Evolutionary conservation across 2,329 filamentous ascomycete genomes (phyloP).

Genomic region (Ambrosiella cleistominuta): DNA sequence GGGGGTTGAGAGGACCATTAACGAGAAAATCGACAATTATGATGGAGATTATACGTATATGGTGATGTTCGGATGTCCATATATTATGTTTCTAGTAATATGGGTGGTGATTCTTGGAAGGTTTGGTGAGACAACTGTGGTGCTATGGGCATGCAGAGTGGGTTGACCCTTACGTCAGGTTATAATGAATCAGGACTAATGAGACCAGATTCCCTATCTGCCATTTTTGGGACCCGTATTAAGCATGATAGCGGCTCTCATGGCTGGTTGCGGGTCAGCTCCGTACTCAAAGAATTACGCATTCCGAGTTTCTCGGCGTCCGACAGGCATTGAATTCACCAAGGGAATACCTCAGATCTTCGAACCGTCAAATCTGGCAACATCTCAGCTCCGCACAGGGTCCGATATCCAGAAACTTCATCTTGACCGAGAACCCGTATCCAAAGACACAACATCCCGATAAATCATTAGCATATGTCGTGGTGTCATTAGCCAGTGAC

Average conservation of each 20-base stretch:
- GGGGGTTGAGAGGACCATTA: background rate
- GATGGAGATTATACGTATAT: background rate
- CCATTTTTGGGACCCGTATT: background rate
- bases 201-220: background rate
- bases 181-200: background rate
- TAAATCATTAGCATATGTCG: background rate
- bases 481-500: background rate
- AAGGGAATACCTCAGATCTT: background rate
- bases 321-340: background rate
- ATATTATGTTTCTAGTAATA: background rate
- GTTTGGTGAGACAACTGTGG: background rate
- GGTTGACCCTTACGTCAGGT: background rate
- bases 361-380: background rate
- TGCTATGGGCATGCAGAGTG: background rate
- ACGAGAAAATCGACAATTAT: constrained; percentile 1
- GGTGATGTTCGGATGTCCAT: background rate
- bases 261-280: background rate
- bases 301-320: background rate
- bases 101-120: background rate
- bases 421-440: background rate
- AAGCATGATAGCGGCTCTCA: background rate
- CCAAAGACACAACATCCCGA: background rate
- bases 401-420: background rate
- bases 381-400: background rate
- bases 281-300: background rate